These are phyloP conservation scores for Gossypium davidsonii DNA, from an alignment of 441 rosid species.

Conservation along the genomic window DNA sequence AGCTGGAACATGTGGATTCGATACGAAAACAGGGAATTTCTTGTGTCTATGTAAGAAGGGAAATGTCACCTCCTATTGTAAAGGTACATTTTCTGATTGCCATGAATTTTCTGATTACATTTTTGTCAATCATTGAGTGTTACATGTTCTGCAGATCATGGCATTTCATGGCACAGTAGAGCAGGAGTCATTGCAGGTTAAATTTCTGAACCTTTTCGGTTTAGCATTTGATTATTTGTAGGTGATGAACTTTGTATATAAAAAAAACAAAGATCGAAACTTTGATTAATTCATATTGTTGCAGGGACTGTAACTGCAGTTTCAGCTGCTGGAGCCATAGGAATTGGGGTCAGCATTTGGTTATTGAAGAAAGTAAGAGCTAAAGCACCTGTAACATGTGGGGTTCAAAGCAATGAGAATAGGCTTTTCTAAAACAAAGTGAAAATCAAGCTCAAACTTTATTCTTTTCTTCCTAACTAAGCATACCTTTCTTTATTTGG, in stretches of 20 bases:
- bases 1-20: constrained; percentile 71
- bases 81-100: constrained; percentile 32
- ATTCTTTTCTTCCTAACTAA: constrained; percentile 3
- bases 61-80: constrained; percentile 62
- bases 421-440: constrained; percentile 45
- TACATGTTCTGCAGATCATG: constrained; percentile 33
- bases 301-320: constrained; percentile 67
- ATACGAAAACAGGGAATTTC: constrained; percentile 46
- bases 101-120: not conserved
- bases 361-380: constrained; percentile 72
- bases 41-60: constrained; percentile 54
- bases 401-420: constrained; percentile 77
- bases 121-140: not conserved
- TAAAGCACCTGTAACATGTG: constrained; percentile 76
- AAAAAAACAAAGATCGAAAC: not conserved
- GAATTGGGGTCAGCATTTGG: constrained; percentile 72
- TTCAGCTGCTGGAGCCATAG: constrained; percentile 73
- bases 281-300: not conserved
- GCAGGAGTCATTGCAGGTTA: constrained; percentile 55
- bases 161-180: constrained; percentile 28
- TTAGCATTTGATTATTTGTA: not conserved
- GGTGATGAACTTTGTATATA: not conserved
- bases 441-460: not conserved
- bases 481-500: not conserved
- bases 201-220: not conserved